Percentiles rank a stretch among this genome's conserved stretches.
Evolutionary conservation across 768 basidiomycete species (phyloP).

Genomic region (Lentinula guzmanii): DNA sequence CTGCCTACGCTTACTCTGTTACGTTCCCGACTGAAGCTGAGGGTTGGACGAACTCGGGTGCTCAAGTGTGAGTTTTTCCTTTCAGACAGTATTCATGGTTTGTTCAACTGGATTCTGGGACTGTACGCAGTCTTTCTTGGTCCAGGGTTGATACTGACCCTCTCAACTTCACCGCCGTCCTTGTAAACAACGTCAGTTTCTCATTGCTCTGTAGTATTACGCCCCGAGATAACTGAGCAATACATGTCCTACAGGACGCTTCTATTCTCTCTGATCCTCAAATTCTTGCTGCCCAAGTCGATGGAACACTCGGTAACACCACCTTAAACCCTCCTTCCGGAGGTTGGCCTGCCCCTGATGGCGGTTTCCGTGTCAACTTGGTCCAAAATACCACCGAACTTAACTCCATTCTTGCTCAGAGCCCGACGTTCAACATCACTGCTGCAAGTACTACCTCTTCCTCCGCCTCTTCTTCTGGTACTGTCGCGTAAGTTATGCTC

Average conservation of each 20-base stretch:
- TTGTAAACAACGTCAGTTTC: constrained; percentile 53
- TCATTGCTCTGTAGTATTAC: not conserved
- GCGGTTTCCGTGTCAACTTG: constrained; percentile 66
- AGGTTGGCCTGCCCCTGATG: constrained; percentile 58
- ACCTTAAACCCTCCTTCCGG: constrained; percentile 48
- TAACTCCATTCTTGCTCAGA: constrained; percentile 65
- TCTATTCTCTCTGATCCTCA: constrained; percentile 30
- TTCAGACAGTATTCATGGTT: not conserved
- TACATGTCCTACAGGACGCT: constrained; percentile 23
- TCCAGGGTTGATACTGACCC: constrained; percentile 59
- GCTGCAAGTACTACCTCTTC: not conserved
- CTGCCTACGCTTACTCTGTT: constrained; percentile 61
- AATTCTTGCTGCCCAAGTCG: constrained; percentile 50
- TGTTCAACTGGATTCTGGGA: not conserved
- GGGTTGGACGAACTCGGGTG: constrained; percentile 52
- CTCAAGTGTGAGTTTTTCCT: constrained; percentile 33
- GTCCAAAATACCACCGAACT: constrained; percentile 42
- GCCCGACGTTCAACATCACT: constrained; percentile 47
- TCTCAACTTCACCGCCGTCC: constrained; percentile 59
- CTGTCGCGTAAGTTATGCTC: not conserved
- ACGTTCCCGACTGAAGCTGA: constrained; percentile 37
- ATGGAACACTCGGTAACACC: constrained; percentile 34
- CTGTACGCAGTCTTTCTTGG: constrained; percentile 47
- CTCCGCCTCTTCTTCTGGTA: not conserved
- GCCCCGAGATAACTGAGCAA: constrained; percentile 1